Percentiles rank a stretch among this genome's conserved stretches.
phyloP scores from a whole-genome alignment of 345 rosid genomes.

The Eucalyptus erythrocorys region DNA sequence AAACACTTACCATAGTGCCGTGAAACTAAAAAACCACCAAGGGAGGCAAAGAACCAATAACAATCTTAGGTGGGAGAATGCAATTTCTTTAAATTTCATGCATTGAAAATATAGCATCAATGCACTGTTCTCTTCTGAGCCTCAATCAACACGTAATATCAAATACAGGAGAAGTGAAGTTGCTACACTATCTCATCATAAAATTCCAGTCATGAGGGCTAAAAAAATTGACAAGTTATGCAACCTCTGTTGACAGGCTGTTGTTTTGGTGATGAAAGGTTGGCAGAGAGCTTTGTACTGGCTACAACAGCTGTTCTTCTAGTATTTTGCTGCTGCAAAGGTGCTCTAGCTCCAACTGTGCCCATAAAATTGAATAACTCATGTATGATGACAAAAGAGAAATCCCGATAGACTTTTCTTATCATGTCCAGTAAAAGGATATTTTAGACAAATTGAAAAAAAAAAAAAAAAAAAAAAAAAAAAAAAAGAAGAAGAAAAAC shows the following conservation, averaged over 20 bases:
- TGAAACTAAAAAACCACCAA: background rate
- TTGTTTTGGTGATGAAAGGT: conserved; percentile 31
- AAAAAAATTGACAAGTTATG: background rate
- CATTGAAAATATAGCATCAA: background rate
- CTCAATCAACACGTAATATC: background rate
- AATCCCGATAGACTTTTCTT: background rate
- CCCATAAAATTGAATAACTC: background rate
- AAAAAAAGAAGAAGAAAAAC: conserved; percentile 5
- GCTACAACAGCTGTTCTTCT: conserved; percentile 30
- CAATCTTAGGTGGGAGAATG: background rate
- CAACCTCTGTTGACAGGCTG: conserved; percentile 39
- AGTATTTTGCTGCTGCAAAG: conserved; percentile 30
- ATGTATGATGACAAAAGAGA: background rate
- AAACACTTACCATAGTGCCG: background rate
- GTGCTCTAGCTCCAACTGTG: conserved; percentile 43
- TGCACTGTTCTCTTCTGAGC: background rate
- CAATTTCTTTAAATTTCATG: background rate
- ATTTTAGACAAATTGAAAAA: background rate
- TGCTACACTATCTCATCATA: background rate
- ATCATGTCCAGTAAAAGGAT: background rate
- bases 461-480: too few species aligned
- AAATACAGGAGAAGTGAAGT: background rate
- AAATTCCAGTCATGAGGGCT: background rate
- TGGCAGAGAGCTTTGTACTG: conserved; percentile 28
- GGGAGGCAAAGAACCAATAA: background rate